Conservation (phyloP, 495 filamentous ascomycete genomes). For the Oidiodendron maius region DNA sequence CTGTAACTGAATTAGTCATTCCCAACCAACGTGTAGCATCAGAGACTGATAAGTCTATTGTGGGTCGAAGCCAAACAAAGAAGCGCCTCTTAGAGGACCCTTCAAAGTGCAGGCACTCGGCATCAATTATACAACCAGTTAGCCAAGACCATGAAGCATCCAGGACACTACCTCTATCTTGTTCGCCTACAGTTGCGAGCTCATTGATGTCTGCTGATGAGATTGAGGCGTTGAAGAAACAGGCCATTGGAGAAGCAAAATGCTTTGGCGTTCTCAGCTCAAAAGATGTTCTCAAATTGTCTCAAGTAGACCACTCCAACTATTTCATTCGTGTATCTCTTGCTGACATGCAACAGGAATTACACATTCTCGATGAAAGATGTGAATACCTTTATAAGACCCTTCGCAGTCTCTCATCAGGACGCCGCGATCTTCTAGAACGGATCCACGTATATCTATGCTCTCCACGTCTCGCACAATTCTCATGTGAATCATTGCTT, state of each 20-base stretch:
- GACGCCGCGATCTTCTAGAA: slow-evolving; percentile 60
- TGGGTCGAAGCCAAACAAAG: slow-evolving; percentile 52
- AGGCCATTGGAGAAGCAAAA: slow-evolving; percentile 57
- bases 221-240: slow-evolving; percentile 47
- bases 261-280: slow-evolving; percentile 62
- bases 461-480: slow-evolving; percentile 53
- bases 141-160: slow-evolving; percentile 42
- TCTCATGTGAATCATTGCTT: slow-evolving; percentile 61
- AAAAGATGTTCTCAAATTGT: slow-evolving; percentile 62
- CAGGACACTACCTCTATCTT: slow-evolving; percentile 51
- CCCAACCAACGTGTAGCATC: slow-evolving; percentile 46
- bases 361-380: slow-evolving; percentile 61
- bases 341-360: slow-evolving; percentile 41
- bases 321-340: background rate
- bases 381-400: slow-evolving; percentile 68
- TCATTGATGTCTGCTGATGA: slow-evolving; percentile 42
- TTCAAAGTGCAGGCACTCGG: slow-evolving; percentile 12
- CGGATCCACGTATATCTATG: slow-evolving; percentile 65
- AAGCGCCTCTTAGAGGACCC: slow-evolving; percentile 30
- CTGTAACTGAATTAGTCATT: no score
- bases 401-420: slow-evolving; percentile 57
- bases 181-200: slow-evolving; percentile 46
- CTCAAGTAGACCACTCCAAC: slow-evolving; percentile 39
- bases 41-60: slow-evolving; percentile 44
- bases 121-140: slow-evolving; percentile 23